Evolutionary conservation across 192 early-diverging fungal genomes (phyloP).

Genomic region (Backusella liffmaniae): DNA sequence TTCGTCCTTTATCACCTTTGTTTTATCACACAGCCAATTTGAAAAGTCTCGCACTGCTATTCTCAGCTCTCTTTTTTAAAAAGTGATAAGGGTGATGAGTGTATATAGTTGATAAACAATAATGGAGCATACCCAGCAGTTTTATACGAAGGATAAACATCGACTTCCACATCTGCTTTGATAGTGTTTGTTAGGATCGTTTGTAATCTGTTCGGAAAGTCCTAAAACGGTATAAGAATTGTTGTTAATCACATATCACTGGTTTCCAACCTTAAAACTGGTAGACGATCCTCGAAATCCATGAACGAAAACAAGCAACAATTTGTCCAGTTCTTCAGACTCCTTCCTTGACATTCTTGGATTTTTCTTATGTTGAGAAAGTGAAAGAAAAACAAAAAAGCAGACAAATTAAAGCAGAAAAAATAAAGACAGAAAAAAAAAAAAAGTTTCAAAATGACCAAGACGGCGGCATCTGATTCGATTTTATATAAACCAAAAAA

Average conservation of each 20-base stretch:
- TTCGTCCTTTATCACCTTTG: conserved; percentile 31
- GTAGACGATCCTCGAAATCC: conserved; percentile 55
- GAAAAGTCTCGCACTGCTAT: conserved; percentile 45
- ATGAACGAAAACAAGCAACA: conserved; percentile 56
- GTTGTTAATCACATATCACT: neutral
- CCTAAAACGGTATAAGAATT: conserved; percentile 30
- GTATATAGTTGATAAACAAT: neutral
- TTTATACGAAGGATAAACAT: conserved; percentile 55
- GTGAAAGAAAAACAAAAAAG: neutral
- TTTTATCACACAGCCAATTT: conserved; percentile 45
- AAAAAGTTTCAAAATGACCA: neutral
- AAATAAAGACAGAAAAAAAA: neutral
- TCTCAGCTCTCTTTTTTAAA: conserved; percentile 16
- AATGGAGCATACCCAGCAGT: conserved; percentile 42
- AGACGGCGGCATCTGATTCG: neutral
- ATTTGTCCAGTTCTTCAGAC: conserved; percentile 23
- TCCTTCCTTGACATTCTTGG: neutral
- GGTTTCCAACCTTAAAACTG: conserved; percentile 39
- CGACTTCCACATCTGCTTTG: conserved; percentile 42
- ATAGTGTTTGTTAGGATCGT: conserved; percentile 44
- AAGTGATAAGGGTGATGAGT: neutral
- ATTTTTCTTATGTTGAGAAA: neutral
- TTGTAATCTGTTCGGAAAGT: conserved; percentile 51
- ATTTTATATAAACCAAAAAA: neutral
- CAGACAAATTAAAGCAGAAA: neutral